Percentiles rank a stretch among this genome's conserved stretches.
phyloP scores from a whole-genome alignment of 192 early-diverging fungal species.

The Linnemannia exigua region DNA sequence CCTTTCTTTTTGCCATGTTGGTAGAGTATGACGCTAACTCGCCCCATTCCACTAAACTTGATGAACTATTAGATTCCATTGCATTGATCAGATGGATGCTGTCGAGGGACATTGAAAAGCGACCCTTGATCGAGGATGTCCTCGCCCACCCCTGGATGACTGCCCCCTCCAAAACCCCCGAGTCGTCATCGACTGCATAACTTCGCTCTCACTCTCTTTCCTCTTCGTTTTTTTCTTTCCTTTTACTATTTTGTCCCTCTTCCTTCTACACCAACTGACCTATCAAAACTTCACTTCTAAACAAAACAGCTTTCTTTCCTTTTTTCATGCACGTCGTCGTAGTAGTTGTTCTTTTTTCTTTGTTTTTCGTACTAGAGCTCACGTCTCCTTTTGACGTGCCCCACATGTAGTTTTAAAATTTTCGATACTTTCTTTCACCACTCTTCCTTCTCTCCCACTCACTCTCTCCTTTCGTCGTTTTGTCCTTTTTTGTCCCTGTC shows the following conservation, averaged over 20 bases:
- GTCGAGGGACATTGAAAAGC: constrained; percentile 73
- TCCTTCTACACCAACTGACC: too few relatives aligned
- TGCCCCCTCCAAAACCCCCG: constrained; percentile 6
- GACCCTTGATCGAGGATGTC: constrained; percentile 85
- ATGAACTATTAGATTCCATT: constrained; percentile 62
- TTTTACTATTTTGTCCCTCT: background rate
- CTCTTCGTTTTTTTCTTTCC: background rate
- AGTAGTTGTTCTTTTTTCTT: background rate
- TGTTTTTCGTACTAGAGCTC: background rate
- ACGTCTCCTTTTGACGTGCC: background rate
- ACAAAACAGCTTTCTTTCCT: background rate
- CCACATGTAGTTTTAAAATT: background rate
- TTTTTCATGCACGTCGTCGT: background rate
- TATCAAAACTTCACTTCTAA: background rate
- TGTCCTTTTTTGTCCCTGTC: background rate
- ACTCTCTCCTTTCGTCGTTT: background rate
- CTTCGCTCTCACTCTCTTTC: background rate
- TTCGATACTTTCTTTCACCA: background rate
- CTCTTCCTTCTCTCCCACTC: background rate
- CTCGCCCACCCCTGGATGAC: constrained; percentile 80
- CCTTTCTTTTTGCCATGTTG: too few relatives aligned
- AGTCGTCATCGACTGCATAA: constrained; percentile 19
- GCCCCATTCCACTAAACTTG: too few relatives aligned
- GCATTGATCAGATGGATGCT: constrained; percentile 83
- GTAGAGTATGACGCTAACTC: too few relatives aligned